Evolutionary conservation across 805 yeast genomes (phyloP), one percentile per base, ranked within the genome.

Genomic region (Ogataea ganodermae): DNA sequence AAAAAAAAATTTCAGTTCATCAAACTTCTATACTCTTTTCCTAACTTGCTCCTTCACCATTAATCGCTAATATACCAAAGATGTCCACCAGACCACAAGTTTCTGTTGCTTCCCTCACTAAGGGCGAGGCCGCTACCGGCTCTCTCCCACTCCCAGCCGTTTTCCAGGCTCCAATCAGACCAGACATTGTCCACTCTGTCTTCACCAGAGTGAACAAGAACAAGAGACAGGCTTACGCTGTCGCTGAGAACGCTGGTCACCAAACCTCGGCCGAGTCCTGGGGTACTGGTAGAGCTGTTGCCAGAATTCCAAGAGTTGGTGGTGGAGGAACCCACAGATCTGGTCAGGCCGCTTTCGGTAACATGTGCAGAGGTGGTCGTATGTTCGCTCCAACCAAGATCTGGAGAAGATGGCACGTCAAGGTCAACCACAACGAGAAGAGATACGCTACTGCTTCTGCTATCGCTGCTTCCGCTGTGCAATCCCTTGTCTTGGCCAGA

Each of bases 241-340:
- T 94, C 68, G 86, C 98, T 68, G 90, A 84, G 75, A 88, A 90
- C 81, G 99, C 99, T 72, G 99, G 99, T 82, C 96, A 89, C 86
- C 98, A 94, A 83, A 91, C 97, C 79, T 92, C 98, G 59, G 99
- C 99, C 75, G 97, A 90, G 81, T 94, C 99, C 60, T 94, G 99
- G 99, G 99, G 99, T 90, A 94, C 99, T 69, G 99, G 99, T 84
- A 91, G 99, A 84, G 99, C 99, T 79, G 97, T 94, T 73, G 98
- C 99, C 81, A 92, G 99, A 85, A 92, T 94, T 77, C 99, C 99
- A 83, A 91, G 99, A 86, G 98, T 94, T 74, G 97, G 97, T 80
- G 99, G 99, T 83, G 91, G 96, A 75, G 99, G 99, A 88, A 94
- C 99, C 76, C 97, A 90, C 95, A 91, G 99, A 81, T 82, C 98